Conservation (phyloP, 2,329 filamentous ascomycete species). For the Fusarium proliferatum region DNA sequence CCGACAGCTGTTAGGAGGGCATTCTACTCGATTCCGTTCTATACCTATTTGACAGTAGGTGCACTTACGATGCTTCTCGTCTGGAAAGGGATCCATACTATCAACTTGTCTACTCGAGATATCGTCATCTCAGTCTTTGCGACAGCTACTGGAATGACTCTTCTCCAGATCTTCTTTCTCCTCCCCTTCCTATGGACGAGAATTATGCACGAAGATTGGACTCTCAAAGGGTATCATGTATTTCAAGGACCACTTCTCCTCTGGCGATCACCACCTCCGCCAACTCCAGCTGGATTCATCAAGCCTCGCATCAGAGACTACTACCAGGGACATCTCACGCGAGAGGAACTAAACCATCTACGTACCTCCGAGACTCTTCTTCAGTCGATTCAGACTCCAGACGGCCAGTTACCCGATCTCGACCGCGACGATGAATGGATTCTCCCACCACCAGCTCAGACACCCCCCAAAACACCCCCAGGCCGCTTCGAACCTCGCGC, state of each 20-base stretch:
- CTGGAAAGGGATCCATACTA: constrained; percentile 51
- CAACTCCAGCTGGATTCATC: constrained; percentile 51
- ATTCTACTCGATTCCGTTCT: constrained; percentile 51
- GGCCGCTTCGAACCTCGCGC: constrained; percentile 5
- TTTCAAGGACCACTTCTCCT: constrained; percentile 61
- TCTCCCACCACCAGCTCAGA: constrained; percentile 47
- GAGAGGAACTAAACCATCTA: constrained; percentile 56
- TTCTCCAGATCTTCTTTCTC: constrained; percentile 60
- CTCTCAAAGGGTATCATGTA: constrained; percentile 60
- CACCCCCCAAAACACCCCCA: constrained; percentile 25
- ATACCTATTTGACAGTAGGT: constrained; percentile 52
- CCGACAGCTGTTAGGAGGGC: constrained; percentile 49
- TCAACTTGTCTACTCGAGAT: constrained; percentile 38
- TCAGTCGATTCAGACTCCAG: constrained; percentile 47
- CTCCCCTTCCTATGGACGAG: constrained; percentile 64
- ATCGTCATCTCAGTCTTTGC: constrained; percentile 55
- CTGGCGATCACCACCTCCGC: constrained; percentile 50
- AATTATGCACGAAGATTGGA: constrained; percentile 63
- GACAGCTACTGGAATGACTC: constrained; percentile 54
- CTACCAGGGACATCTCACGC: constrained; percentile 60
- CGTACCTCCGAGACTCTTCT: constrained; percentile 51
- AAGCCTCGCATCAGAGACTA: constrained; percentile 61
- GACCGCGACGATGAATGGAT: constrained; percentile 49
- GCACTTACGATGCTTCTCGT: constrained; percentile 63
- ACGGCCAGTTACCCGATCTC: constrained; percentile 38